Percentiles rank a stretch among this genome's conserved stretches.
phyloP scores from a whole-genome alignment of 2,329 filamentous ascomycete genomes.

The Cadophora luteo-olivacea region DNA sequence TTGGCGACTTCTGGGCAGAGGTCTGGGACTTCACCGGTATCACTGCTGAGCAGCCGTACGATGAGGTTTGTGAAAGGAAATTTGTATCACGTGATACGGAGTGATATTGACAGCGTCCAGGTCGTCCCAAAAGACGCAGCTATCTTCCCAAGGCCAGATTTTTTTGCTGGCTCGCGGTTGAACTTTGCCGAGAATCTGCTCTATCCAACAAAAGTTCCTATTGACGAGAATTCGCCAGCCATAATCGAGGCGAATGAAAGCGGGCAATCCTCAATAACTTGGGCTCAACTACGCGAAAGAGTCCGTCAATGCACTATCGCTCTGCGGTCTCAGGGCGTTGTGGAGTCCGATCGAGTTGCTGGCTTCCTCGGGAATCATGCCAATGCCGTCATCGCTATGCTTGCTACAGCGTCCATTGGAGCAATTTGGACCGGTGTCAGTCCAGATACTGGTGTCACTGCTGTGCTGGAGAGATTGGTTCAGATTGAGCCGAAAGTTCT shows the following conservation, averaged over 20 bases:
- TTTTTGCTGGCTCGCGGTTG: conserved; percentile 79
- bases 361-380: conserved; percentile 89
- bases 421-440: conserved; percentile 94
- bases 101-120: conserved; percentile 49
- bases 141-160: conserved; percentile 87
- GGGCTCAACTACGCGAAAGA: conserved; percentile 79
- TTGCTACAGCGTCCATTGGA: conserved; percentile 81
- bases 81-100: conserved; percentile 15
- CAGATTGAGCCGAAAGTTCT: conserved; percentile 87
- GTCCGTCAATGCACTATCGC: conserved; percentile 77
- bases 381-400: conserved; percentile 86
- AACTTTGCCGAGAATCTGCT: conserved; percentile 97
- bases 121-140: conserved; percentile 70
- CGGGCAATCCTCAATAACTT: conserved; percentile 66
- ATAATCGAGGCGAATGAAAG: conserved; percentile 83
- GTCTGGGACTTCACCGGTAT: conserved; percentile 86
- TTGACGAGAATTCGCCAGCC: conserved; percentile 68
- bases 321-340: conserved; percentile 70
- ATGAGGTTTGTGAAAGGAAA: conserved; percentile 55
- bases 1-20: conserved; percentile 82
- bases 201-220: conserved; percentile 67
- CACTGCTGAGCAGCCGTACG: conserved; percentile 68
- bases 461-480: conserved; percentile 83
- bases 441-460: conserved; percentile 89
- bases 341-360: conserved; percentile 62